Evolutionary conservation across 1,284 basidiomycete genomes (phyloP), one percentile per base, ranked within the genome.

Genomic region (Ceratobasidium papillatum): DNA sequence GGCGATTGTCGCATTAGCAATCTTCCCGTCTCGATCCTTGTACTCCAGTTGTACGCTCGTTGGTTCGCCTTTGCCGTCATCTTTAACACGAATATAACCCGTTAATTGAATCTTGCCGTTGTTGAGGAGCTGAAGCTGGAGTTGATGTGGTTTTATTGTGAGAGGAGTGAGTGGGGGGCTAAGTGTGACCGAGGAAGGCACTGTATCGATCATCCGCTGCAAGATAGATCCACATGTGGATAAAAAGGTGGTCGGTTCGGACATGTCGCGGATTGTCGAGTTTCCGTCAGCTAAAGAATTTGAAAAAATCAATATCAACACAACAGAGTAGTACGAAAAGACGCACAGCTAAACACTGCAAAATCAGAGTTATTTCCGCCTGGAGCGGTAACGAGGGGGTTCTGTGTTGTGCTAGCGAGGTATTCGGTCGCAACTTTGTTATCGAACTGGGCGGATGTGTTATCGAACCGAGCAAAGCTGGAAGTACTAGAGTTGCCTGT

Each of bases 281-380:
- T 47, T 47, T 11, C 45, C 45, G 19, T 47, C 45, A 17, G 45
- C 45, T 47, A 19, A 3, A 14, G 38, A 11, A 17, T 47, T 11
- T 47, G 3, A 19, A 47, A 11, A 11, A n/a, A 17, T n/a, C 8
- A 19, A 47, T 47, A 11, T n/a, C 38, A 7, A 5, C 14, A 5
- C 5, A 41, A 41, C 14, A 41, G 14, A 41, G 38, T 41, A 5
- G 14, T 7, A 47, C 9, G 45, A n/a, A 47, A 47, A n/a, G 7
- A 54, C 22, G 27, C 11, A 54, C 52, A 54, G n/a, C 19, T 54
- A 32, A 54, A 54, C 25, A 54, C 52, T 27, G 7, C 30, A 19
- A 54, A 32, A 32, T 54, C 52, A 27, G 52, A 54, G 27, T 54
- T 54, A 32, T 54, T 54, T 54, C 52, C 52, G 19, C 52, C 52